Percentiles rank a stretch among this genome's conserved stretches.
These are phyloP conservation scores for Trichoderma sp. DNA, from an alignment of 2,329 filamentous ascomycete genomes.

Conservation along the genomic window DNA sequence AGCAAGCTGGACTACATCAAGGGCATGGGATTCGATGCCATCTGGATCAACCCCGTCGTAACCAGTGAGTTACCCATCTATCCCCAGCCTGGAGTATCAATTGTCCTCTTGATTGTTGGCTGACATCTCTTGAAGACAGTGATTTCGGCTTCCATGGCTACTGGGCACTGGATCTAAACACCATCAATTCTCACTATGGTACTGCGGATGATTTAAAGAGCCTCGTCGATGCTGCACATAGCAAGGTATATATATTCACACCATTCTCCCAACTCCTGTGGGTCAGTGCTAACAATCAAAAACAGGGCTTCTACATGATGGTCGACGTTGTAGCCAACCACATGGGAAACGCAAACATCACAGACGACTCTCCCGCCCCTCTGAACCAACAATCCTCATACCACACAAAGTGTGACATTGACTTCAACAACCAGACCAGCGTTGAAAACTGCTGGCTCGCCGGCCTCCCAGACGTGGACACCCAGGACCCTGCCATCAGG, in stretches of 20 bases:
- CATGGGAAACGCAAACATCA: conserved; percentile 56
- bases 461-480: conserved; percentile 64
- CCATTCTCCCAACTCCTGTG: too few species aligned
- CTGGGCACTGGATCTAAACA: conserved; percentile 53
- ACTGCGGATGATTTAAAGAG: conserved; percentile 59
- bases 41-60: conserved; percentile 62
- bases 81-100: background rate
- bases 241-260: conserved; percentile 49
- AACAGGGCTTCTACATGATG: conserved; percentile 55
- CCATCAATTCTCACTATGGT: conserved; percentile 61
- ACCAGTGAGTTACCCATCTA: conserved; percentile 39
- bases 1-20: conserved; percentile 64
- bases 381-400: conserved; percentile 59
- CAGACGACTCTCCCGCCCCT: conserved; percentile 44
- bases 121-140: conserved; percentile 33
- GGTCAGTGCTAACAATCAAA: background rate
- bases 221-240: conserved; percentile 58
- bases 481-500: conserved; percentile 51
- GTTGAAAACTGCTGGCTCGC: conserved; percentile 56
- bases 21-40: conserved; percentile 60
- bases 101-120: background rate
- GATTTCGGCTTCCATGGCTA: conserved; percentile 57
- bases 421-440: conserved; percentile 55
- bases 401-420: conserved; percentile 59
- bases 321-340: conserved; percentile 63